Conservation (phyloP, 2,329 filamentous ascomycete species). For the Lachnellula occidentalis region DNA sequence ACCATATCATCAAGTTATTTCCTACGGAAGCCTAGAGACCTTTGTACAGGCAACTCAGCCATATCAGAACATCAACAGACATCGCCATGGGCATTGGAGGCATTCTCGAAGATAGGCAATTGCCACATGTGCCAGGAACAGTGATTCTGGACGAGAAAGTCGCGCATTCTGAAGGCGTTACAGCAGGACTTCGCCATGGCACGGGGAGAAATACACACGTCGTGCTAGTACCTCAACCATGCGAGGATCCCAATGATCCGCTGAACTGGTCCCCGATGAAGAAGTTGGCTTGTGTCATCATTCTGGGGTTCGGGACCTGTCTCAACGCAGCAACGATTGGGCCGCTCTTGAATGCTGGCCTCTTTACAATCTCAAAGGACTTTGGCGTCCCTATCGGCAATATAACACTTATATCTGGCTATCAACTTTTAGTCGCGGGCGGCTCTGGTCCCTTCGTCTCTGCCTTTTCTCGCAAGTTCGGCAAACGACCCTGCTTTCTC, state of each 20-base stretch:
- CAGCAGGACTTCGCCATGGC: slow-evolving; percentile 17
- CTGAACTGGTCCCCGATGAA: slow-evolving; percentile 37
- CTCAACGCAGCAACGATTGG: slow-evolving; percentile 25
- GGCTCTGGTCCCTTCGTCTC: slow-evolving; percentile 18
- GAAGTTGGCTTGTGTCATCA: slow-evolving; percentile 37
- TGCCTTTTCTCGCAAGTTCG: slow-evolving; percentile 19
- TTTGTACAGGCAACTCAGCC: not conserved
- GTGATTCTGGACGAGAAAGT: slow-evolving; percentile 17
- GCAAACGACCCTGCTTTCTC: slow-evolving; percentile 17
- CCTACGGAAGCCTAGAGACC: not conserved
- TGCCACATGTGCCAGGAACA: slow-evolving; percentile 16
- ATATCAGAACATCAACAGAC: not conserved
- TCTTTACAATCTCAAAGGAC: slow-evolving; percentile 13
- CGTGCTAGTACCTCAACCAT: slow-evolving; percentile 37
- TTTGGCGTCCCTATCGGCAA: slow-evolving; percentile 16
- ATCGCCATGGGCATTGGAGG: slow-evolving; percentile 10
- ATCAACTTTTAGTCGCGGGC: slow-evolving; percentile 20
- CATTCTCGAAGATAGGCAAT: slow-evolving; percentile 14
- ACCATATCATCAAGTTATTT: no score
- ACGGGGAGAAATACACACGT: slow-evolving; percentile 15
- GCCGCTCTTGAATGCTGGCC: slow-evolving; percentile 13
- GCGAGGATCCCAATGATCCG: slow-evolving; percentile 44
- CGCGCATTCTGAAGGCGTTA: slow-evolving; percentile 14
- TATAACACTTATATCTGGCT: slow-evolving; percentile 20
- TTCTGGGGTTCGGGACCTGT: slow-evolving; percentile 36